Conservation (phyloP, 768 basidiomycete species). For the Lactarius pseudohatsudake region DNA sequence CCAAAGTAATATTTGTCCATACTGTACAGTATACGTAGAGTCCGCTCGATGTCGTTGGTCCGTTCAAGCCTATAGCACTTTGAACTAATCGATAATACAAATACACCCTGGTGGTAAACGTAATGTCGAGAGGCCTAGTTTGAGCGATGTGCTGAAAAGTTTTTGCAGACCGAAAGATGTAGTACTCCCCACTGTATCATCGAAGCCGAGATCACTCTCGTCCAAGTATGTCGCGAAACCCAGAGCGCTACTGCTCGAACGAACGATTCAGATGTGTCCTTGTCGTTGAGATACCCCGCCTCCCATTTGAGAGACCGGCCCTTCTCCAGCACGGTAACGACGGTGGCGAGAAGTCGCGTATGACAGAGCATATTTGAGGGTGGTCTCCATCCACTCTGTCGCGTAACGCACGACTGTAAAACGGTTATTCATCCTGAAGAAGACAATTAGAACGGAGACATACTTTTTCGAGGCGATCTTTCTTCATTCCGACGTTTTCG, state of each 20-base stretch:
- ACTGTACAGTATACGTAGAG: not conserved
- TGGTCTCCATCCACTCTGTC: not conserved
- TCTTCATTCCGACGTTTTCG: slow-evolving; percentile 8
- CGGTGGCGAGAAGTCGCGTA: not conserved
- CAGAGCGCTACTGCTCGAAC: not conserved
- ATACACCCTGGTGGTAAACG: not conserved
- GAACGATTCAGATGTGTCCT: not conserved
- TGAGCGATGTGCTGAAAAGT: not conserved
- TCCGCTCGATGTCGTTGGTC: not conserved
- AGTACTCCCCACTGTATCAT: not conserved
- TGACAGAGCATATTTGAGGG: not conserved
- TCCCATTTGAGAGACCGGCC: not conserved
- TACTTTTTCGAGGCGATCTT: slow-evolving; percentile 19
- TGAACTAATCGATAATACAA: not conserved
- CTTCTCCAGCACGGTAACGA: not conserved
- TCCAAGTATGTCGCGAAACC: not conserved
- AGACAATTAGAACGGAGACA: not conserved
- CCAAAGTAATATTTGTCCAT: not conserved
- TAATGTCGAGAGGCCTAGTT: not conserved
- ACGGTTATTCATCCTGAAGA: not conserved
- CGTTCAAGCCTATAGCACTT: not conserved
- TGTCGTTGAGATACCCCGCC: not conserved
- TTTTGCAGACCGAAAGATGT: not conserved
- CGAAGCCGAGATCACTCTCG: not conserved
- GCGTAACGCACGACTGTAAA: slow-evolving; percentile 13